These are phyloP conservation scores for Boletus insuetus DNA, from an alignment of 768 basidiomycete genomes.

Conservation along the genomic window DNA sequence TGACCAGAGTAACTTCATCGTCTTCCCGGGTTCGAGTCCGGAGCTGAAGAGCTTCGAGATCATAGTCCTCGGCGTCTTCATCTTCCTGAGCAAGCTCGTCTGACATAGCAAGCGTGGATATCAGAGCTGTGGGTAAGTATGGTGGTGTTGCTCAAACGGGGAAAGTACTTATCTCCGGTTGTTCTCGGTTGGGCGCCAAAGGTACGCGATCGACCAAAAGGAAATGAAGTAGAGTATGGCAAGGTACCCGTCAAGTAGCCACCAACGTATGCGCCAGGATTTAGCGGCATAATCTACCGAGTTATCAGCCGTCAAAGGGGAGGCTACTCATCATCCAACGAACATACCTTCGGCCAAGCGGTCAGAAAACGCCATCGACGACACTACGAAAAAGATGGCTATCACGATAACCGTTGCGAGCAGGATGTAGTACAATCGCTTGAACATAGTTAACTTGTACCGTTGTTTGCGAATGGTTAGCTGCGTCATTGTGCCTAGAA, in stretches of 20 bases:
- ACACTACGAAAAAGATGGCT: conserved; percentile 88
- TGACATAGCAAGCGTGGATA: conserved; percentile 84
- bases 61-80: conserved; percentile 91
- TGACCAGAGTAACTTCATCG: conserved; percentile 71
- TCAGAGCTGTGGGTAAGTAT: conserved; percentile 28
- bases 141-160: conserved; percentile 1
- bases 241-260: conserved; percentile 94
- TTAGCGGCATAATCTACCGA: conserved; percentile 84
- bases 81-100: conserved; percentile 96
- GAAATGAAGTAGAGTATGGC: conserved; percentile 81
- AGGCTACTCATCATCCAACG: background rate
- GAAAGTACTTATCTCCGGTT: conserved; percentile 72
- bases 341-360: conserved; percentile 81
- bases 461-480: conserved; percentile 82
- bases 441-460: conserved; percentile 88
- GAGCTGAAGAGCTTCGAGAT: conserved; percentile 69
- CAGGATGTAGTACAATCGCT: conserved; percentile 80
- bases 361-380: conserved; percentile 87
- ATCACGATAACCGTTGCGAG: conserved; percentile 79
- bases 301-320: background rate
- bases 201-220: conserved; percentile 77
- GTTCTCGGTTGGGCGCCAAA: conserved; percentile 92
- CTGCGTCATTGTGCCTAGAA: conserved; percentile 81
- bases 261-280: conserved; percentile 91
- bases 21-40: conserved; percentile 53